Evolutionary conservation across 2,329 filamentous ascomycete species (phyloP).

Genomic region (Leptographium lundbergii): DNA sequence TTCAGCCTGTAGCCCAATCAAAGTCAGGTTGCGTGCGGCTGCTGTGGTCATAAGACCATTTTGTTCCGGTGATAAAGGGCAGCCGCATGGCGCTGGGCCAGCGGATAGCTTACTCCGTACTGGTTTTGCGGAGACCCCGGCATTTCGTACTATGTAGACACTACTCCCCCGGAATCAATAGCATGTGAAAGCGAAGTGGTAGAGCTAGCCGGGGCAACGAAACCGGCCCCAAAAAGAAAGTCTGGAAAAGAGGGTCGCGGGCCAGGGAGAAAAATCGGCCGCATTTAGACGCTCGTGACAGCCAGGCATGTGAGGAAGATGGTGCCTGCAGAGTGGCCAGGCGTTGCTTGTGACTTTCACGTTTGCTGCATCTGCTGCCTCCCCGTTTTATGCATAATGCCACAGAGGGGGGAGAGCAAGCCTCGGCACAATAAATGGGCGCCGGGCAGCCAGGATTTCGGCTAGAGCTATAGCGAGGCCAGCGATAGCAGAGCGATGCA

Average conservation of each 20-base stretch:
- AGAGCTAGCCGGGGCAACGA: not conserved
- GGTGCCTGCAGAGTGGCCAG: not conserved
- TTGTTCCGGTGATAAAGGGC: not conserved
- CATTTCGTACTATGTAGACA: not conserved
- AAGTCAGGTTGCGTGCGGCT: no score
- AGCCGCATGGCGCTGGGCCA: not conserved
- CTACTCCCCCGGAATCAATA: not conserved
- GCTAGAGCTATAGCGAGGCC: not conserved
- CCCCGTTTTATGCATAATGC: not conserved
- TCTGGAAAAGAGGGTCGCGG: not conserved
- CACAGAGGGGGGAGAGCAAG: not conserved
- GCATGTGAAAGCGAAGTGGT: not conserved
- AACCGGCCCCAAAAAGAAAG: not conserved
- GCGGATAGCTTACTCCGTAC: not conserved
- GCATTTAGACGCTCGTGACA: not conserved
- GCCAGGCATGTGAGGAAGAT: not conserved
- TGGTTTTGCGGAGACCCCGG: constrained; percentile 2
- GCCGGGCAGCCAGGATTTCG: not conserved
- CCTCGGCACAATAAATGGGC: not conserved
- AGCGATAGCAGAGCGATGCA: no score
- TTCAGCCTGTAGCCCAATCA: not conserved
- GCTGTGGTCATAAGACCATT: no score
- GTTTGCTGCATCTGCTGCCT: no score
- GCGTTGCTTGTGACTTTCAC: not conserved
- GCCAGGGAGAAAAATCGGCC: not conserved